Evolutionary conservation across 208 protist genomes (phyloP), one percentile per base, ranked within the genome.

Genomic region (Trichomonas vaginalis): DNA sequence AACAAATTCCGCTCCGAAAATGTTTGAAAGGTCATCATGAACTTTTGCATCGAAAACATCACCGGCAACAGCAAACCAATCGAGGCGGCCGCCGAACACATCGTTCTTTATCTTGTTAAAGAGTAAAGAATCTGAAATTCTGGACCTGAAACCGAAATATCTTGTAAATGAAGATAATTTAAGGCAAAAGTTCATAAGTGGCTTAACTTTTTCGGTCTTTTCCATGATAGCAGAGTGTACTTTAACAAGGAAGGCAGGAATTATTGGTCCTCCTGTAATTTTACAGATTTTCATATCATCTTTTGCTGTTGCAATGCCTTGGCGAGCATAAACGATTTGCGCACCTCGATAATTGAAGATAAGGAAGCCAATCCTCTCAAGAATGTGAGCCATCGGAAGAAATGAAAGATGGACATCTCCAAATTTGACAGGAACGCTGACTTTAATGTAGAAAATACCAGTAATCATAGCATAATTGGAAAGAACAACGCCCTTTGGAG

Each of bases 51-150:
- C 42, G 45, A 92, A 51, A 39, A 39, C 45, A 92, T 92, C 86
- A 10, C 86, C 86, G n/a, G 86, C 86, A 39, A 92, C 45, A 51
- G 32, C 86, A 15, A 92, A 92, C 86, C 86, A 92, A n/a, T 92
- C 86, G 39, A 92, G 45, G 17, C 27, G 27, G 23, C 86, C 86
- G 39, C 86, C 86, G 51, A 92, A 51, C 15, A 40, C 27, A 6
- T 48, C n/a, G 3, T 92, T 48, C 27, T 88, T 35, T 2, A 92
- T 46, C 17, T 51, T 92, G 45, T 92, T 51, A 9, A 92, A 92
- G 21, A 92, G 45, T 14, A 92, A 39, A 10, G 35, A 37, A 51
- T 92, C 86, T 0, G 45, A 35, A 12, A 92, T 45, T 92, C 86
- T 92, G 15, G 40, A 48, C 56, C 86, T 92, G 45, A 92, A 92